phyloP scores from a whole-genome alignment of 2,329 filamentous ascomycete genomes.

The Thyridium curvatum region DNA sequence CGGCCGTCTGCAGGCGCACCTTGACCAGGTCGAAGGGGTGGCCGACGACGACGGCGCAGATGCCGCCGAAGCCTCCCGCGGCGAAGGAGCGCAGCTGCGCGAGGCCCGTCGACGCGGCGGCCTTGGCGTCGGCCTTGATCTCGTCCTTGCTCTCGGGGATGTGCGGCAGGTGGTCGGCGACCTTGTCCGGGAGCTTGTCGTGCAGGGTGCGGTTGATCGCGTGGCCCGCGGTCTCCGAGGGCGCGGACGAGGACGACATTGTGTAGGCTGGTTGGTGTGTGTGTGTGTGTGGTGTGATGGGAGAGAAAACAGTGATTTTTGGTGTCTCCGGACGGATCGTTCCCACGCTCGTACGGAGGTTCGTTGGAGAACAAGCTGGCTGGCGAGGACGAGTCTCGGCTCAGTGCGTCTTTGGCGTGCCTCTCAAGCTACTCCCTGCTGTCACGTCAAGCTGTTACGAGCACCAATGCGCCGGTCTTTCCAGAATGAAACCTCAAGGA shows the following conservation, averaged over 20 bases:
- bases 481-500: no score
- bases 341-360: no score
- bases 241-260: slow-evolving; percentile 13
- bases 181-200: slow-evolving; percentile 21
- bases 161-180: slow-evolving; percentile 33
- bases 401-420: no score
- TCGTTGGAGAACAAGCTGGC: no score
- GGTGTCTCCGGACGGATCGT: no score
- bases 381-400: no score
- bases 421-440: no score
- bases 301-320: no score
- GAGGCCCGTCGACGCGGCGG: slow-evolving; percentile 27
- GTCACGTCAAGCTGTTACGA: no score
- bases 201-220: slow-evolving; percentile 25
- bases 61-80: slow-evolving; percentile 85
- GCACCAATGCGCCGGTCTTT: no score
- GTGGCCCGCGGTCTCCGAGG: slow-evolving; percentile 23
- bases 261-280: no score
- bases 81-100: slow-evolving; percentile 70
- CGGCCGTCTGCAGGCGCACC: slow-evolving; percentile 92
- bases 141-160: slow-evolving; percentile 37
- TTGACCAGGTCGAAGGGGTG: slow-evolving; percentile 98
- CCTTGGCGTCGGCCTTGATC: slow-evolving; percentile 35
- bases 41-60: slow-evolving; percentile 90
- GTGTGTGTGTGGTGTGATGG: no score